A percentile compares a stretch with the other conserved stretches of the same genome.
phyloP scores from a whole-genome alignment of 2,329 filamentous ascomycete species.

The Coleophoma crateriformis region DNA sequence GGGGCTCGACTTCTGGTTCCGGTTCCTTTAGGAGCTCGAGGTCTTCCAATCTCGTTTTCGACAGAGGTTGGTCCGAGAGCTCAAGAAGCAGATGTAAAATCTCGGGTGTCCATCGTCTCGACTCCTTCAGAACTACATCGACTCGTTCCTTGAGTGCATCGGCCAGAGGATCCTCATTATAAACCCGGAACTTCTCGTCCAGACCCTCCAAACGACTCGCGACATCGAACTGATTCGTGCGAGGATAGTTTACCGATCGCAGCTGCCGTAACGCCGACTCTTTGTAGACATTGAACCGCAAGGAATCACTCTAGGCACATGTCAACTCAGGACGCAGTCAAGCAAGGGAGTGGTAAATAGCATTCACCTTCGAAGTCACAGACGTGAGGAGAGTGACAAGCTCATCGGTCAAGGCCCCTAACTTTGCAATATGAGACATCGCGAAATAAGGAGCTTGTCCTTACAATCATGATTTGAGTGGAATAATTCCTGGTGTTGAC shows the following conservation, averaged over 20 bases:
- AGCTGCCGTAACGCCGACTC: slow-evolving; percentile 46
- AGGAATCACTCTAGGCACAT: slow-evolving; percentile 21
- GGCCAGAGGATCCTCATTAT: slow-evolving; percentile 74
- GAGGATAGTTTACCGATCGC: slow-evolving; percentile 49
- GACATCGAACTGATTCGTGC: slow-evolving; percentile 74
- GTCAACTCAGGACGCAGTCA: no score
- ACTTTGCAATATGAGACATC: slow-evolving; percentile 67
- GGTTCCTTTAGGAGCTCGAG: slow-evolving; percentile 49
- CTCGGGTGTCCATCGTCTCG: slow-evolving; percentile 70
- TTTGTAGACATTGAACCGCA: slow-evolving; percentile 36
- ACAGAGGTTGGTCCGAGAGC: slow-evolving; percentile 73
- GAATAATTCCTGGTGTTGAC: not conserved
- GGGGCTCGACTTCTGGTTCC: slow-evolving; percentile 35
- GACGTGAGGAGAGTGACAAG: slow-evolving; percentile 61
- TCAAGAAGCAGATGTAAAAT: slow-evolving; percentile 72
- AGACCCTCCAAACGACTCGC: slow-evolving; percentile 61
- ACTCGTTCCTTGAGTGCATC: slow-evolving; percentile 59
- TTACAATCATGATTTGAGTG: not conserved
- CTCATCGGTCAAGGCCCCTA: slow-evolving; percentile 63
- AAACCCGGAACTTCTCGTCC: slow-evolving; percentile 79
- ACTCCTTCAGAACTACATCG: slow-evolving; percentile 46
- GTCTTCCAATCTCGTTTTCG: slow-evolving; percentile 60
- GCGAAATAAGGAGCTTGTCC: not conserved
- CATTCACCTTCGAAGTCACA: slow-evolving; percentile 44
- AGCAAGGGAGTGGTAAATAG: not conserved